Evolutionary conservation across 1,139 yeast genomes (phyloP).

Genomic region (Pichia sp.): DNA sequence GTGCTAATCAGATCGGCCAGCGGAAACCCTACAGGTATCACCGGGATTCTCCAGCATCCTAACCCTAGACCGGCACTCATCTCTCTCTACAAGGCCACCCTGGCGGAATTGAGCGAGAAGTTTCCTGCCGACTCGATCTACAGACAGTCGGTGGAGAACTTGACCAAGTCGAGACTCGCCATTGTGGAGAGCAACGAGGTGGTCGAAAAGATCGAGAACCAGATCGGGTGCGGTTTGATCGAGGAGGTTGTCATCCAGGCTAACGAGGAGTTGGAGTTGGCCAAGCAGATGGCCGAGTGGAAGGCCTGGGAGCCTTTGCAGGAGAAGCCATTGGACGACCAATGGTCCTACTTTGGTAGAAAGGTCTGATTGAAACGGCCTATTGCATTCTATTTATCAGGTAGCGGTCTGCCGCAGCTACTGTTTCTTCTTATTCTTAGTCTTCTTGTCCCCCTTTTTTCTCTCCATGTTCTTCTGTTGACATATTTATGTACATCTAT

Average conservation of each 20-base stretch:
- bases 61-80: conserved; percentile 78
- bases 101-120: conserved; percentile 50
- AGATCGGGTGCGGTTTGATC: conserved; percentile 78
- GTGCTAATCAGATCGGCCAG: conserved; percentile 60
- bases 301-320: conserved; percentile 64
- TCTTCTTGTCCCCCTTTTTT: not conserved
- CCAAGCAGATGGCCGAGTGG: conserved; percentile 63
- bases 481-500: not conserved
- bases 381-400: too few relatives aligned
- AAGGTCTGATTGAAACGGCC: conserved; percentile 35
- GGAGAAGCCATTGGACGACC: conserved; percentile 67
- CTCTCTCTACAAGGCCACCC: conserved; percentile 66
- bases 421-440: not conserved
- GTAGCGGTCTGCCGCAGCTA: too few relatives aligned
- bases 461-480: not conserved
- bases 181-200: conserved; percentile 64
- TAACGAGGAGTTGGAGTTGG: conserved; percentile 69
- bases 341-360: conserved; percentile 69
- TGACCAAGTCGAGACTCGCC: conserved; percentile 65
- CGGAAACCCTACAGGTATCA: conserved; percentile 75
- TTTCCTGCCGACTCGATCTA: conserved; percentile 72
- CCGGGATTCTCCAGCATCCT: conserved; percentile 78
- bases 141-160: conserved; percentile 68
- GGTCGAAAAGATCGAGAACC: conserved; percentile 61
- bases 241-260: conserved; percentile 85